A percentile compares a stretch with the other conserved stretches of the same genome.
phyloP scores from a whole-genome alignment of 148 eudicot genomes.

The Pharnaceum exiguum region DNA sequence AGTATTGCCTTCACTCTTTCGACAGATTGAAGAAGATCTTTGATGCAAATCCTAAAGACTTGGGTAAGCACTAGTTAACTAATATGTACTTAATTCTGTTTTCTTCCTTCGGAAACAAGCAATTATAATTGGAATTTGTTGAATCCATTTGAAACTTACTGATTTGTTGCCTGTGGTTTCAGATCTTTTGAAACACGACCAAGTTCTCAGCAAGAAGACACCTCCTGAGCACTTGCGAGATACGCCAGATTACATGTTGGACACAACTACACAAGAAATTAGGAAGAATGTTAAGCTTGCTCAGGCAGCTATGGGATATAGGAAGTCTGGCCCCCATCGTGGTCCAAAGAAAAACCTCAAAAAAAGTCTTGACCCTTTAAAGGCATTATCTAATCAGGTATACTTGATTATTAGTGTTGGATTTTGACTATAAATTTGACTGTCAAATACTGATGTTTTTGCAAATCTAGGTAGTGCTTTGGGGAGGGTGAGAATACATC shows the following conservation, averaged over 20 bases:
- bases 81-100: too few relatives aligned
- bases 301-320: slow-evolving; percentile 77
- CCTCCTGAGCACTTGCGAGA: slow-evolving; percentile 76
- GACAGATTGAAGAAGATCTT: slow-evolving; percentile 83
- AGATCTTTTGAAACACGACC: slow-evolving; percentile 94
- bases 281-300: slow-evolving; percentile 82
- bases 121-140: too few relatives aligned
- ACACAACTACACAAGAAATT: slow-evolving; percentile 81
- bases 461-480: not conserved
- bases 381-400: slow-evolving; percentile 83
- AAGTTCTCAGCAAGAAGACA: slow-evolving; percentile 77
- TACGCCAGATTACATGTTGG: slow-evolving; percentile 81
- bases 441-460: not conserved
- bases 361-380: slow-evolving; percentile 67
- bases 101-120: too few relatives aligned
- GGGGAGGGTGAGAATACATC: too few relatives aligned
- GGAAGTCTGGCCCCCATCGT: slow-evolving; percentile 28
- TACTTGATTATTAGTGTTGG: not conserved
- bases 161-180: not conserved
- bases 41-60: slow-evolving; percentile 77
- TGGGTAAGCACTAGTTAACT: slow-evolving; percentile 44
- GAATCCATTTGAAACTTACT: not conserved
- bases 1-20: not conserved
- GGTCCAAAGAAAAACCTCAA: slow-evolving; percentile 51
- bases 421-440: not conserved